A percentile compares a stretch with the other conserved stretches of the same genome.
These are phyloP conservation scores for Kluyveromyces lactis DNA, from an alignment of 805 yeast species.

Conservation along the genomic window DNA sequence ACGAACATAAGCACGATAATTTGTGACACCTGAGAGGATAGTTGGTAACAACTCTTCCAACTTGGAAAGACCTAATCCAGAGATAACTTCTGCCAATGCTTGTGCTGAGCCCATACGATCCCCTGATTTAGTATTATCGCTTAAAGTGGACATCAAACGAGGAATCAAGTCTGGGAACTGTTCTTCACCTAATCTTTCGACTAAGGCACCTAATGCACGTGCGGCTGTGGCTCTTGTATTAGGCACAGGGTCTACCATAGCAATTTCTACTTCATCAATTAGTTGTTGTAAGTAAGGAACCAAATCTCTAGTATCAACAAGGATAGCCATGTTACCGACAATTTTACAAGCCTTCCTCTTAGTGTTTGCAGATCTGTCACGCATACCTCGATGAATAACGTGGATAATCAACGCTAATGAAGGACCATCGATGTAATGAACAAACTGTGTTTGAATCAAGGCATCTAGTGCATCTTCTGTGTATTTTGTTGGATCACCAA, in stretches of 20 bases:
- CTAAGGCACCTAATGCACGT: constrained; percentile 91
- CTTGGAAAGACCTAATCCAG: constrained; percentile 82
- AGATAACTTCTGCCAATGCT: constrained; percentile 87
- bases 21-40: constrained; percentile 63
- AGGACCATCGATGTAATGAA: constrained; percentile 97
- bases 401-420: constrained; percentile 91
- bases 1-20: constrained; percentile 62
- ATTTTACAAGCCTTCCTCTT: constrained; percentile 94
- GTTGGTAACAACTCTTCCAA: constrained; percentile 83
- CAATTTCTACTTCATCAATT: constrained; percentile 75
- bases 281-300: constrained; percentile 73
- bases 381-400: constrained; percentile 92
- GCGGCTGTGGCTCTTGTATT: constrained; percentile 96
- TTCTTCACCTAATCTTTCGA: constrained; percentile 93
- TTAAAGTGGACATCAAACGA: constrained; percentile 62
- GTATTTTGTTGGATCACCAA: constrained; percentile 88
- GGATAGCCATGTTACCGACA: constrained; percentile 96
- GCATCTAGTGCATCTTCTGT: constrained; percentile 85
- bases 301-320: constrained; percentile 82
- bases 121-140: constrained; percentile 73
- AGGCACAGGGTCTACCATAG: constrained; percentile 98
- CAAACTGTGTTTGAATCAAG: constrained; percentile 83
- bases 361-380: constrained; percentile 85
- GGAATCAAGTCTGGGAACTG: constrained; percentile 89
- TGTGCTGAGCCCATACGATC: constrained; percentile 97